Conservation (phyloP, 2,329 filamentous ascomycete genomes). For the Verruconis gallopava region DNA sequence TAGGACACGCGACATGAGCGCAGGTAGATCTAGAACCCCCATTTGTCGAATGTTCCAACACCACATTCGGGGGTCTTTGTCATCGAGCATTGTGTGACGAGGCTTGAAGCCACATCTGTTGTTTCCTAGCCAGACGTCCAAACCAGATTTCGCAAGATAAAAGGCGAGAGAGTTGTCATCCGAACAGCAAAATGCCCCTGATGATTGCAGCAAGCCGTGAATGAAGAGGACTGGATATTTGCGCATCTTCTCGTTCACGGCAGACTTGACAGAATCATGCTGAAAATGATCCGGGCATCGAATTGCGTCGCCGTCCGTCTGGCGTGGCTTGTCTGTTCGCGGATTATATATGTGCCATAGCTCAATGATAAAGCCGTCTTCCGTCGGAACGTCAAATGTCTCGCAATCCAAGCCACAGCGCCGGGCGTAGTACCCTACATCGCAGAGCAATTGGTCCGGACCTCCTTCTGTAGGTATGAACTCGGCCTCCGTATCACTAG, state of each 20-base stretch:
- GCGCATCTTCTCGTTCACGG: not conserved
- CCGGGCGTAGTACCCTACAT: conserved; percentile 75
- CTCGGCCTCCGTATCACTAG: conserved; percentile 36
- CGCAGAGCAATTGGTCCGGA: conserved; percentile 61
- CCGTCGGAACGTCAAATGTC: conserved; percentile 71
- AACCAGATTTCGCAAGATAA: conserved; percentile 81
- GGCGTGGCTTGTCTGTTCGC: conserved; percentile 48
- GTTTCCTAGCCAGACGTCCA: conserved; percentile 92
- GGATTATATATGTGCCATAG: conserved; percentile 88
- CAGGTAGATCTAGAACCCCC: conserved; percentile 78
- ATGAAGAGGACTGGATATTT: conserved; percentile 72
- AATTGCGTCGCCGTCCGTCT: conserved; percentile 36
- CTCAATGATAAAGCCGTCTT: conserved; percentile 83
- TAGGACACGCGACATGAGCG: conserved; percentile 66
- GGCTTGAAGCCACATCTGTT: conserved; percentile 81
- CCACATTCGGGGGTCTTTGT: conserved; percentile 84
- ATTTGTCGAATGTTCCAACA: conserved; percentile 92
- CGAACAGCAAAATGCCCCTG: conserved; percentile 79
- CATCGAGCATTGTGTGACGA: conserved; percentile 56
- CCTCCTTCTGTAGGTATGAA: conserved; percentile 69
- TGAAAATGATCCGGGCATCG: conserved; percentile 51
- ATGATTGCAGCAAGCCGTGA: conserved; percentile 76
- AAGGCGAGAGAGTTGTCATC: conserved; percentile 86
- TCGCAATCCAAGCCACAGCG: conserved; percentile 81
- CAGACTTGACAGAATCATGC: not conserved